Base-by-base conservation (phyloP, 1,284 basidiomycete genomes). In the Mycena citricolor region DNA sequence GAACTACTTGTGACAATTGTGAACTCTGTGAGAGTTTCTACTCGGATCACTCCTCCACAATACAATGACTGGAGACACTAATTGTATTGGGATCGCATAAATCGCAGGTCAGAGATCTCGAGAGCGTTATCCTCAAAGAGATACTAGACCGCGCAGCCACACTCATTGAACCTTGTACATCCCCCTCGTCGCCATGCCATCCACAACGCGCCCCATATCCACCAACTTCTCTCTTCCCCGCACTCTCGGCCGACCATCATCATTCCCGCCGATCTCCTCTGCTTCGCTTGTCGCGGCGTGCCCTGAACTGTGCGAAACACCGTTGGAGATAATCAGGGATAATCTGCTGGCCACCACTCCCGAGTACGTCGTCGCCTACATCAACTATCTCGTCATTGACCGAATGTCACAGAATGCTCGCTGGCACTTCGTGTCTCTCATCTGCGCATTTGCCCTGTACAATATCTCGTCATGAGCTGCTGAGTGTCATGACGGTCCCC, bases 401-500 rank as follows among this genome's bases (percentile, higher is more conserved):
- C 11, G 17, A 26, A 5, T 34, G n/a, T n/a, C 17, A 11, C 19
- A 52, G 51, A 28, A 52, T 52, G 51, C 14, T 49, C 10, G 39
- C 51, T 10, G 47, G 51, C 40, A 52, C 40, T 36, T 52, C 51
- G 12, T 36, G 38, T 2, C 40, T 52, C 26, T 49, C 46, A 10
- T 32, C 35, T n/a, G 38, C 42, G 14, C 43, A 49, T 31, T 47
- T 52, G 24, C 51, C 51, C 12, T 31, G n/a, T 21, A 37, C 44
- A 22, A 43, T 53, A n/a, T 42, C 47, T 8, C 43, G 42, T 22
- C 23, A 36, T 3, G 34, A 29, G 17, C 40, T 53, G 14, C 51
- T 47, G 11, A 44, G 47, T 1, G 46, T 46, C 38, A 8, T 53
- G 21, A 39, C 39, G 5, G 44, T 53, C 8, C 51, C 47, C 5